These are phyloP conservation scores for Clarireedia monteithiana DNA, from an alignment of 2,329 filamentous ascomycete genomes.

Conservation along the genomic window DNA sequence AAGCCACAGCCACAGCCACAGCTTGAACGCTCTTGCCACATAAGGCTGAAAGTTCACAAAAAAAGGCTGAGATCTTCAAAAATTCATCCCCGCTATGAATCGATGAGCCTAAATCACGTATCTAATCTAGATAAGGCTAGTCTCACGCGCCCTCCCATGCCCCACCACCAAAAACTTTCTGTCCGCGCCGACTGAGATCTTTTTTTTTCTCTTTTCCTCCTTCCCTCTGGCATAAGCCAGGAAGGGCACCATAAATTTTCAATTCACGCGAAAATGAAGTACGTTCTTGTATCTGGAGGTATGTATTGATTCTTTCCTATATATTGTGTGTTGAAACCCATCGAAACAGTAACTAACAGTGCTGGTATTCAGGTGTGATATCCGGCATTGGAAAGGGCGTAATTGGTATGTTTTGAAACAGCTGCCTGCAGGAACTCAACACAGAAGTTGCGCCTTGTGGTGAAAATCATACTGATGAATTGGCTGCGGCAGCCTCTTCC, in stretches of 20 bases:
- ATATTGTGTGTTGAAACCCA: not conserved
- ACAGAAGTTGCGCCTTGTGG: not conserved
- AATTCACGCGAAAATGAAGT: constrained; percentile 57
- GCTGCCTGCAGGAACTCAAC: not conserved
- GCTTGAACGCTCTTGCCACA: not conserved
- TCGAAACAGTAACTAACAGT: constrained; percentile 14
- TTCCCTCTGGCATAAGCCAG: constrained; percentile 25
- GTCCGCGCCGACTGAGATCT: not conserved
- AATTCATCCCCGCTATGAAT: not conserved
- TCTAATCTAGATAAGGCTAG: constrained; percentile 1
- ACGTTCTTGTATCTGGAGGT: constrained; percentile 75
- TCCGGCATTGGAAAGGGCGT: constrained; percentile 56
- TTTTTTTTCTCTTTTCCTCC: constrained; percentile 15
- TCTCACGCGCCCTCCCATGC: not conserved
- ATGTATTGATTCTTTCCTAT: not conserved
- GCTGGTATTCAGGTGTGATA: constrained; percentile 35
- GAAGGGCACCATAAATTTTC: constrained; percentile 20
- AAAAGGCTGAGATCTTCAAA: not conserved
- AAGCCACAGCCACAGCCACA: not conserved
- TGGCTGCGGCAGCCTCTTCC: constrained; percentile 47
- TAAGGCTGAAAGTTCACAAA: not conserved
- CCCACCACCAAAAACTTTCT: constrained; percentile 11
- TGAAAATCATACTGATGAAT: constrained; percentile 1
- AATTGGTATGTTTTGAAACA: constrained; percentile 45
- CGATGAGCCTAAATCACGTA: no score